Percentiles rank a stretch among this genome's conserved stretches.
These are phyloP conservation scores for Globisporangium alternatum DNA, from an alignment of 352 stramenopile species.

Conservation along the genomic window DNA sequence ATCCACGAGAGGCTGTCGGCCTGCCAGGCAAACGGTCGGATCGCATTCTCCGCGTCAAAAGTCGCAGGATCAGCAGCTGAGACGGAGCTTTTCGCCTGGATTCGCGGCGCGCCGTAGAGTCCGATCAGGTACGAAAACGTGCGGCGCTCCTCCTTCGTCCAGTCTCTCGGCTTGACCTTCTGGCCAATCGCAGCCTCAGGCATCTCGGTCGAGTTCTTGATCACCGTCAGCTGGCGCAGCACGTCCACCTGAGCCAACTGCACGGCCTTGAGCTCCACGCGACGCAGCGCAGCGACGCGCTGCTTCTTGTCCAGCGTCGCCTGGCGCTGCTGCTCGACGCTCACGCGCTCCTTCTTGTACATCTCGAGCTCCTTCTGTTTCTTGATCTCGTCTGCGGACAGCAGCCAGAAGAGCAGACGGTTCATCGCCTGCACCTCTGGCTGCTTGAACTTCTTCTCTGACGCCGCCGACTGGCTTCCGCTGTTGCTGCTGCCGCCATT, in stretches of 20 bases:
- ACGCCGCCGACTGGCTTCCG: neutral
- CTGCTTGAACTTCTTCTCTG: constrained; percentile 71
- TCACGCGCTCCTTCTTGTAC: constrained; percentile 75
- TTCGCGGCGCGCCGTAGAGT: constrained; percentile 69
- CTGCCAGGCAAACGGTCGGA: constrained; percentile 66
- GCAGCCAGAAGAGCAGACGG: constrained; percentile 77
- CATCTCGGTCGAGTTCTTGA: constrained; percentile 68
- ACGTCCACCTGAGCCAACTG: constrained; percentile 82
- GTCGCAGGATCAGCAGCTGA: constrained; percentile 26
- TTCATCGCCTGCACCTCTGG: constrained; percentile 90
- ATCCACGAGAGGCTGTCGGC: constrained; percentile 82
- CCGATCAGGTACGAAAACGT: constrained; percentile 79
- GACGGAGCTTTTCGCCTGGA: constrained; percentile 61
- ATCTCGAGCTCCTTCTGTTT: constrained; percentile 72
- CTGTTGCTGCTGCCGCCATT: constrained; percentile 3
- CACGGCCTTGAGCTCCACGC: constrained; percentile 83
- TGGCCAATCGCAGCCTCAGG: constrained; percentile 50
- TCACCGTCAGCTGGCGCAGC: constrained; percentile 58
- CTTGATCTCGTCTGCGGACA: constrained; percentile 85
- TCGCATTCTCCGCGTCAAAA: constrained; percentile 30
- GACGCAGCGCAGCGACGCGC: constrained; percentile 53
- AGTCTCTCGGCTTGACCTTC: constrained; percentile 76
- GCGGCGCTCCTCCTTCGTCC: constrained; percentile 83
- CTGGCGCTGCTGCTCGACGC: constrained; percentile 71
- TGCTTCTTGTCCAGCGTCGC: constrained; percentile 66